Evolutionary conservation across 306 rosid genomes (phyloP), one percentile per base, ranked within the genome.

Genomic region (Macrotyloma uniflorum): DNA sequence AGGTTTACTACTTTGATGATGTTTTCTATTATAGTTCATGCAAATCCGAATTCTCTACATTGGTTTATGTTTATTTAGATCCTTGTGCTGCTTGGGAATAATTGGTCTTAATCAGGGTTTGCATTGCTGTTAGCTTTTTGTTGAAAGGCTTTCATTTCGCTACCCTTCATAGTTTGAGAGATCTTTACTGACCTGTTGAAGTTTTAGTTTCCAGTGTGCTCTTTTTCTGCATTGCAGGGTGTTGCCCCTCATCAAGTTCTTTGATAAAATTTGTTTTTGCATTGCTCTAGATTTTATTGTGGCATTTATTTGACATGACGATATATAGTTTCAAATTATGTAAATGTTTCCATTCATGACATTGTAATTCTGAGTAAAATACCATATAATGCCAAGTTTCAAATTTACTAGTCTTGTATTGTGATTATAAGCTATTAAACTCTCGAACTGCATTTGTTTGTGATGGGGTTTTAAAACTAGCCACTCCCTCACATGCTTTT

Each of bases 151-250:
- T 32, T 18, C 45, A 49, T 50, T 50, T 71, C 2, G 12, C 18
- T 70, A 18, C 5, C 61, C 20, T 51, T 51, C 36, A 23, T 3
- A 5, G n/a, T 9, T 20, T 9, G 70, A 35, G 49, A 32, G 70
- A 19, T 36, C 70, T 5, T 18, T 36, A 10, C 49, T 36, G 70
- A 36, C 50, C 4, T 65, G 70, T 63, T 63, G 49, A 19, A 65
- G 30, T 65, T 38, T 61, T 65, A 35, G 70, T 36, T 65, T 65
- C 49, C 28, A 36, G 30, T 38, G n/a, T 36, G 10, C 13, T 63
- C 46, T 18, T 62, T 65, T 65, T 36, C 16, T 65, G 49, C 70
- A 18, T 18, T 65, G 49, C 30, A 18, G 70, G 71, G 71, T 66
- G 71, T 40, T 38, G 11, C 32, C 71, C 47, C 71, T 20, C 51